Percentiles rank a stretch among this genome's conserved stretches.
Conservation (phyloP, 768 basidiomycete genomes). For the Cystofilobasidium bisporidii region DNA sequence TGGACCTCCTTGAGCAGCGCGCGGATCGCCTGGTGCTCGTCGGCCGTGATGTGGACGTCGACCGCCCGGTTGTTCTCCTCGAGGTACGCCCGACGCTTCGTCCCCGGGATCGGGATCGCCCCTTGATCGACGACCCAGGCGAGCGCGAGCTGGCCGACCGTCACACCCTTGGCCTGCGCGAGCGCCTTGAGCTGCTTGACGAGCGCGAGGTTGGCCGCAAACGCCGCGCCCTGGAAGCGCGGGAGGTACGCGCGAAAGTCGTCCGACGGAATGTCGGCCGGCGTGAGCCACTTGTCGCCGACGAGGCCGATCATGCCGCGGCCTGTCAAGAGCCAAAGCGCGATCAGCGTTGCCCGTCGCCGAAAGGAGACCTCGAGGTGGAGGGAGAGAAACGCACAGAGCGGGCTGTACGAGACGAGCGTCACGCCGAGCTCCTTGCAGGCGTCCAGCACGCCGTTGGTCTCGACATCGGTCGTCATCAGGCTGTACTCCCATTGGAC, state of each 20-base stretch:
- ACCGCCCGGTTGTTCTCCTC: conserved; percentile 12
- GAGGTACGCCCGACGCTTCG: conserved; percentile 9
- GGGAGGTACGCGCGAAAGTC: conserved; percentile 22
- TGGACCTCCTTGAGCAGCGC: conserved; percentile 7
- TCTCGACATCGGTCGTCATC: conserved; percentile 48
- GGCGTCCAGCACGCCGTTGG: conserved; percentile 55
- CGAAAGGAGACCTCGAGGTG: too few species aligned
- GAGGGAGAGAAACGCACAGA: not conserved
- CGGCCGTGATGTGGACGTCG: conserved; percentile 9
- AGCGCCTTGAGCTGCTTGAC: conserved; percentile 6
- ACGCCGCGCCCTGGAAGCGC: conserved; percentile 20
- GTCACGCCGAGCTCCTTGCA: conserved; percentile 37
- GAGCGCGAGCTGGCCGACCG: conserved; percentile 15
- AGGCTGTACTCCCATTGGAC: conserved; percentile 49
- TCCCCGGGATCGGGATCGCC: conserved; percentile 23
- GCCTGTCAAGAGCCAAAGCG: not conserved
- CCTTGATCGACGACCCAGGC: conserved; percentile 24
- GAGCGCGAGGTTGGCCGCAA: conserved; percentile 21
- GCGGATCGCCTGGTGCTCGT: conserved; percentile 16
- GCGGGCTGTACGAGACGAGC: conserved; percentile 22
- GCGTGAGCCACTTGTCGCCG: conserved; percentile 9
- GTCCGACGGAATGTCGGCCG: conserved; percentile 17
- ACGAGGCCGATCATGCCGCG: conserved; percentile 12
- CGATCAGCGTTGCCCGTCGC: too few species aligned
- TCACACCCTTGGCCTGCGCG: conserved; percentile 5